Evolutionary conservation across 805 yeast species (phyloP).

Genomic region (Schwanniomyces sp.): DNA sequence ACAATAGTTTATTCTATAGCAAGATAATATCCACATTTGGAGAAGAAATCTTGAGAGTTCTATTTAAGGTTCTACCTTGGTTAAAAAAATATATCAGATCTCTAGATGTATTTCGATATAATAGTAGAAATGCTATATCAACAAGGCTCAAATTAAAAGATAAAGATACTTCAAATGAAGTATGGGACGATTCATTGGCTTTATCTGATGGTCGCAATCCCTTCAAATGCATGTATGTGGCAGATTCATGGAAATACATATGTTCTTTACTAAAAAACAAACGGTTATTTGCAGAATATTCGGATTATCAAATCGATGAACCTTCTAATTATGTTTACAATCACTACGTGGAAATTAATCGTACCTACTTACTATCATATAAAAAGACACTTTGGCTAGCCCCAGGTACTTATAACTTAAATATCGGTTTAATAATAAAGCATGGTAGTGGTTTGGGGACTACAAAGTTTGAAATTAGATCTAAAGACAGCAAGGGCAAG

Average conservation of each 20-base stretch:
- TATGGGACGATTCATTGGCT: background rate
- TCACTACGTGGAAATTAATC: constrained; percentile 47
- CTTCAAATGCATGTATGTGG: constrained; percentile 30
- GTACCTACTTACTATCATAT: constrained; percentile 50
- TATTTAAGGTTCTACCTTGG: constrained; percentile 39
- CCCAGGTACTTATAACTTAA: constrained; percentile 50
- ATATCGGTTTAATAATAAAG: constrained; percentile 53
- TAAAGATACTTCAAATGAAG: constrained; percentile 6
- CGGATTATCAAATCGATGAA: constrained; percentile 46
- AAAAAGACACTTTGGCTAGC: constrained; percentile 45
- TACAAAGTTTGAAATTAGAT: constrained; percentile 49
- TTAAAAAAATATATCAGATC: constrained; percentile 35
- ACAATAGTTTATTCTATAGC: constrained; percentile 49
- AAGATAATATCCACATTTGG: constrained; percentile 38
- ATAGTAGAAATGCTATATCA: constrained; percentile 25
- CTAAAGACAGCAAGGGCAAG: constrained; percentile 24
- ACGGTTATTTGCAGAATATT: constrained; percentile 50
- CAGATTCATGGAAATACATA: constrained; percentile 57
- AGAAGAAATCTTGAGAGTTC: constrained; percentile 28
- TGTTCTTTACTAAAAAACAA: constrained; percentile 52
- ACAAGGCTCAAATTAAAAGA: constrained; percentile 22
- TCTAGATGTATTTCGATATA: constrained; percentile 34
- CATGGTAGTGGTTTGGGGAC: constrained; percentile 60
- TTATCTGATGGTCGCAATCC: constrained; percentile 11
- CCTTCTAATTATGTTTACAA: constrained; percentile 44